Conservation (phyloP, 306 rosid species). For the Quercus rubra region DNA sequence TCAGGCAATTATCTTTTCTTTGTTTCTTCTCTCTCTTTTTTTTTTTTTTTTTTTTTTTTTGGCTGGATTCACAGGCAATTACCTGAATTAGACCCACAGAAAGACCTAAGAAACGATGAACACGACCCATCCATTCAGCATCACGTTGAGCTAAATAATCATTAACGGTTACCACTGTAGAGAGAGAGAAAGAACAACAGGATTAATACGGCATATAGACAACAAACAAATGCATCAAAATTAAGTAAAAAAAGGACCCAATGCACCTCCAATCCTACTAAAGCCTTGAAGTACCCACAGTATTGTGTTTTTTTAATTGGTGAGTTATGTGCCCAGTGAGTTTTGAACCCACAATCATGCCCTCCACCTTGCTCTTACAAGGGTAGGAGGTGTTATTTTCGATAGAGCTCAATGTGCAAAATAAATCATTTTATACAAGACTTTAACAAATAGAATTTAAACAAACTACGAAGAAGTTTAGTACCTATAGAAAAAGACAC, state of each 20-base stretch:
- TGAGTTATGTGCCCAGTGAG: no score
- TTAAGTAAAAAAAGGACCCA: background rate
- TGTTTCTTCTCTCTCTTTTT: background rate
- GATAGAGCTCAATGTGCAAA: background rate
- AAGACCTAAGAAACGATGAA: slow-evolving; percentile 92
- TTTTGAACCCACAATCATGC: no score
- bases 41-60: background rate
- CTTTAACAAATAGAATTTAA: background rate
- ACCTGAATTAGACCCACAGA: slow-evolving; percentile 98
- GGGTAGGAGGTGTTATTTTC: no score
- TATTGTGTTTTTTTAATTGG: no score
- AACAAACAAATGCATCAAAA: background rate
- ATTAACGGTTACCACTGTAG: slow-evolving; percentile 87
- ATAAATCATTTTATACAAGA: background rate
- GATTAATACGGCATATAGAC: slow-evolving; percentile 14
- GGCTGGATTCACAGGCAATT: slow-evolving; percentile 11
- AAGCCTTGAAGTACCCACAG: background rate
- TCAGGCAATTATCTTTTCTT: background rate
- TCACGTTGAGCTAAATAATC: slow-evolving; percentile 99
- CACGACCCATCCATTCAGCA: slow-evolving; percentile 99
- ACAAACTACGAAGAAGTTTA: background rate
- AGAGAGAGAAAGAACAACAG: background rate
- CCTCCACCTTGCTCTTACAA: no score
- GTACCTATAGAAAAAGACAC: background rate
- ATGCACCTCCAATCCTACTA: slow-evolving; percentile 5